These are phyloP conservation scores for Paecilomyces dactylethromorphus DNA, from an alignment of 2,329 filamentous ascomycete species.

Conservation along the genomic window DNA sequence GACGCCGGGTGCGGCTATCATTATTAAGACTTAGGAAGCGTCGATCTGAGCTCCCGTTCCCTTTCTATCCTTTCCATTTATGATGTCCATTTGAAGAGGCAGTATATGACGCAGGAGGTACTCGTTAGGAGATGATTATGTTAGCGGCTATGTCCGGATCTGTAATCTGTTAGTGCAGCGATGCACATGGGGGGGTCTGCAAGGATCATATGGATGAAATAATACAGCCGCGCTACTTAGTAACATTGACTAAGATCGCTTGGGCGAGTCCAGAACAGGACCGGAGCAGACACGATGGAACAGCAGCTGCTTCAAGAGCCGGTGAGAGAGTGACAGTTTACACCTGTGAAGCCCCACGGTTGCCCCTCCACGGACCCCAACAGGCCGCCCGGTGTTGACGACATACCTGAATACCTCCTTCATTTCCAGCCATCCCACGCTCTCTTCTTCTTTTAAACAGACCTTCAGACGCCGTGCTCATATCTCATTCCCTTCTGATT, in stretches of 20 bases:
- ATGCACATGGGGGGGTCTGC: background rate
- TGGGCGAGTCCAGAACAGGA: background rate
- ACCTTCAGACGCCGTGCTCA: background rate
- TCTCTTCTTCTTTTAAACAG: background rate
- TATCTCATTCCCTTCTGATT: background rate
- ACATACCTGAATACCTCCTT: constrained; percentile 8
- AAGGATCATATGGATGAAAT: background rate
- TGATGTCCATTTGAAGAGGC: too few relatives aligned
- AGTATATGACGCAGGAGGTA: background rate
- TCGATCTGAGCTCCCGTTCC: background rate
- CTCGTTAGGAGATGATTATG: background rate
- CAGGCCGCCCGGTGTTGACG: constrained; percentile 15
- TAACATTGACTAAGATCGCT: background rate
- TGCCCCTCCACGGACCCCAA: constrained; percentile 22
- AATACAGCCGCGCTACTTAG: background rate
- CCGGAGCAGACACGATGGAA: background rate
- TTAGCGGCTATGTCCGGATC: background rate
- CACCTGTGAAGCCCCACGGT: constrained; percentile 15
- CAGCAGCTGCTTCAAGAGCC: too few relatives aligned
- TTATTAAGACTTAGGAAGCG: background rate
- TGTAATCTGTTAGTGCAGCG: background rate
- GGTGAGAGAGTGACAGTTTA: too few relatives aligned
- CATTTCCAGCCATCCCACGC: background rate
- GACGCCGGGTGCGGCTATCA: background rate
- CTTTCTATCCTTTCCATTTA: background rate